Base-by-base conservation (phyloP, 179 eudicot genomes). In the Carnegiea gigantea region DNA sequence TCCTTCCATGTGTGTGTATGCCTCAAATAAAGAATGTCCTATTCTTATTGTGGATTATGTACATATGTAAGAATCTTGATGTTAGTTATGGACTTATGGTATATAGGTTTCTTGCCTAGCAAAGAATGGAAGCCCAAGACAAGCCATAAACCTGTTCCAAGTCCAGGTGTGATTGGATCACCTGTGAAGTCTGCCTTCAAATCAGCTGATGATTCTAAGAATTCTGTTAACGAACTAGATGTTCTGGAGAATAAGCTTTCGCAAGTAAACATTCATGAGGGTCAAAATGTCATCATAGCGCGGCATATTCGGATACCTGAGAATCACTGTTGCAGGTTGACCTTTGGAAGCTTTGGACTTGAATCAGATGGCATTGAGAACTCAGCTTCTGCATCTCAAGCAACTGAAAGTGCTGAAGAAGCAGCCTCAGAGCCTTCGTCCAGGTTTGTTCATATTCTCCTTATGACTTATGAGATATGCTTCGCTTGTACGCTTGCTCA, bases 61-160 rank as follows among this genome's bases (percentile, higher is more conserved):
- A 51, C 17, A 51, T 51, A 13, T 65, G 13, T 21, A 18, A 60
- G 67, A 71, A 64, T 40, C 30, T 78, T 75, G 75, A 67, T 73
- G 15, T 26, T 74, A 48, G 46, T 40, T 40, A 40, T 40, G 44
- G 44, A 40, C 44, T 4, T 40, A 40, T 40, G 44, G 44, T 40
- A 23, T 82, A 9, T 76, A 94, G 98, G 87, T 77, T 64, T 85
- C 21, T 86, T 88, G 84, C 84, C 94, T 77, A 88, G 86, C 73
- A 95, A 91, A 89, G 98, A 94, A 80, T 95, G 99, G 99, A 95
- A 94, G 86, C 99, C 96, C 18, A 95, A 95, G 87, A 80, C 92
- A n/a, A 93, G 81, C 81, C 86, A 88, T 79, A 94, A 89, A 82
- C 83, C 90, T 73, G 83, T 75, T 70, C 70, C 85, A 60, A 85